Evolutionary conservation across 148 eudicot genomes (phyloP), one percentile per base, ranked within the genome.

Genomic region (Simmondsia chinensis): DNA sequence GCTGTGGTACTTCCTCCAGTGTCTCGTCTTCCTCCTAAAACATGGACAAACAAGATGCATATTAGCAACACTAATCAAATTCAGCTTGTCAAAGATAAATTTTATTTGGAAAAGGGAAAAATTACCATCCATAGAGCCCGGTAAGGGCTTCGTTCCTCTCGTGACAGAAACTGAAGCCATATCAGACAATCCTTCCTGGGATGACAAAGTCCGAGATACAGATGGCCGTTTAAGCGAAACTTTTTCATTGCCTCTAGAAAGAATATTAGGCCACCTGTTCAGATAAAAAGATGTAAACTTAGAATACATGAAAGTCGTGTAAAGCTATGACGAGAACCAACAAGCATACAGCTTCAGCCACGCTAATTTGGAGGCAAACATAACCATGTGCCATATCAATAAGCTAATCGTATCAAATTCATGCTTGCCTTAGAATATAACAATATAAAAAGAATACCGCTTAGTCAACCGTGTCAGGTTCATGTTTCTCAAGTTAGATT

Each of bases 141-240:
- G 46, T 9, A 69, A 41, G 46, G 63, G 36, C 42, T 43, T 67
- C 51, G 60, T 69, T 28, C 69, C 80, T 68, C 81, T 71, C 25
- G 54, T 46, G 24, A 51, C 50, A 39, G 72, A 32, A 59, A 74
- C 81, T 41, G 70, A 51, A 31, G 58, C 67, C 37, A 79, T 36
- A 43, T 80, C 88, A 50, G 76, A 67, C 51, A 70, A 42, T 5
- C 74, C 86, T 11, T 76, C 97, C 31, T 76, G 93, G 36, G 78
- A 70, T 9, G 88, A 74, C 24, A 69, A 47, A 38, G 72, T 70
- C 4, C 73, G 66, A 12, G 91, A 54, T 33, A 69, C 65, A 21
- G 77, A 79, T 30, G 80, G 88, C 18, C 82, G 88, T 67, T 75
- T 85, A 61, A 77, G 68, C 71, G 76, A 56, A 25, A 82, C 54